Evolutionary conservation across 371 early-diverging fungal species (phyloP).

Genomic region (Syncephalastrum contaminatum): DNA sequence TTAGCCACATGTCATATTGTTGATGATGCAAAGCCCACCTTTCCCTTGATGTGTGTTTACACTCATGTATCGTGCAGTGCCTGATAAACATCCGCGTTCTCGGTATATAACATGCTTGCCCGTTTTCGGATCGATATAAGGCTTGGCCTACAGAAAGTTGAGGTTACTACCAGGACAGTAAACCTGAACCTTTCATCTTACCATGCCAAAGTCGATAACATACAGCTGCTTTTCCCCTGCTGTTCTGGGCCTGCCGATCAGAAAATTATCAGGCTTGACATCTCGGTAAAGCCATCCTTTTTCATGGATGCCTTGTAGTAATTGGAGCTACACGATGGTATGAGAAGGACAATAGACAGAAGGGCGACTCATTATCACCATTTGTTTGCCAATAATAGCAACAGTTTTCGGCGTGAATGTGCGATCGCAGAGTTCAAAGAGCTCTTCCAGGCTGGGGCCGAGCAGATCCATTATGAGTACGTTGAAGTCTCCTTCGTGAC

Average conservation of each 20-base stretch:
- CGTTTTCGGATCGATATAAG: conserved; percentile 93
- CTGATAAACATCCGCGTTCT: conserved; percentile 96
- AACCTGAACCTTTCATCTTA: too few relatives aligned
- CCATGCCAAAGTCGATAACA: conserved; percentile 98
- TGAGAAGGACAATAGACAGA: conserved; percentile 5
- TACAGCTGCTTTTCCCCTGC: conserved; percentile 84
- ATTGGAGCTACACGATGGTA: conserved; percentile 2
- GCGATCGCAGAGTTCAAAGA: conserved; percentile 95
- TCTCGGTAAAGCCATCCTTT: conserved; percentile 50
- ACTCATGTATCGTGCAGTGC: conserved; percentile 98
- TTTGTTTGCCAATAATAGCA: conserved; percentile 92
- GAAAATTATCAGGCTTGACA: conserved; percentile 97
- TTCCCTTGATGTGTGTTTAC: conserved; percentile 97
- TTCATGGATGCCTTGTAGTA: conserved; percentile 75
- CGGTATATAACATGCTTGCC: conserved; percentile 95
- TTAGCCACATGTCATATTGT: neutral
- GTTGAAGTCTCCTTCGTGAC: conserved; percentile 87
- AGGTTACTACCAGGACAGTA: too few relatives aligned
- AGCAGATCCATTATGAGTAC: conserved; percentile 95
- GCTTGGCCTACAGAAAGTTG: conserved; percentile 59
- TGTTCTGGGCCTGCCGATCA: conserved; percentile 81
- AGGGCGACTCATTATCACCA: conserved; percentile 57
- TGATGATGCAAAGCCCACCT: conserved; percentile 44
- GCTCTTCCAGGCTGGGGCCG: conserved; percentile 94
- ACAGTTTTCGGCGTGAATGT: conserved; percentile 97